Conservation (phyloP, 169 alveolate species). For the Eimeria falciformis region DNA sequence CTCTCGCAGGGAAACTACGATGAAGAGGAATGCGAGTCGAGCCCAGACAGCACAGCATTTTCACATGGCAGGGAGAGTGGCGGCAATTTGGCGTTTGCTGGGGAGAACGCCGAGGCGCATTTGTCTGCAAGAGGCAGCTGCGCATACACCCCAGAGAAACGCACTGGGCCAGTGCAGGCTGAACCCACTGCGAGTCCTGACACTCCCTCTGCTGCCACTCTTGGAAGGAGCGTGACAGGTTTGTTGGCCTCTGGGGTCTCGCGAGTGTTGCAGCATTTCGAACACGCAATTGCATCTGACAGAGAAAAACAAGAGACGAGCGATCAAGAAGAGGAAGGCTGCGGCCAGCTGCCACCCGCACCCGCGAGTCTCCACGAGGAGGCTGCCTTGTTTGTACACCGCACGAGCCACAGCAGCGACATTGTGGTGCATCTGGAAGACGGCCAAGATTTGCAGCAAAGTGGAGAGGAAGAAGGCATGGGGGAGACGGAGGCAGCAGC, state of each 20-base stretch:
- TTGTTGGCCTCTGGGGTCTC: conserved; percentile 68
- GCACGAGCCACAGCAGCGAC: conserved; percentile 37
- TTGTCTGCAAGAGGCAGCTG: no score
- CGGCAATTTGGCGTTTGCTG: no score
- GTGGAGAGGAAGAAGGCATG: neutral
- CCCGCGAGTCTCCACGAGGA: conserved; percentile 22
- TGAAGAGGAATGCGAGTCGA: no score
- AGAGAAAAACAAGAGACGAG: conserved; percentile 14
- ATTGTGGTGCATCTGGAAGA: conserved; percentile 36
- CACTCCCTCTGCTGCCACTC: neutral
- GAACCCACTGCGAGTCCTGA: no score
- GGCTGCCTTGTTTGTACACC: conserved; percentile 30
- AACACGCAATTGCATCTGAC: conserved; percentile 37
- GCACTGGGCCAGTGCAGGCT: no score
- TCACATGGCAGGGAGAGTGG: neutral
- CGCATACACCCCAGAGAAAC: no score
- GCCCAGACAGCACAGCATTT: neutral
- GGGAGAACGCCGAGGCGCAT: no score
- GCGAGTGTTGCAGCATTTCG: conserved; percentile 67
- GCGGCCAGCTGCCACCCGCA: neutral
- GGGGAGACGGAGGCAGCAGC: no score
- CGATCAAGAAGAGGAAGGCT: neutral
- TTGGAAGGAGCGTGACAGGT: conserved; percentile 55
- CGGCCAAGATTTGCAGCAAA: neutral
- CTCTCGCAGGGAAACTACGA: neutral